Base-by-base conservation (phyloP, 2,329 filamentous ascomycete species). In the Colletotrichum kahawae region DNA sequence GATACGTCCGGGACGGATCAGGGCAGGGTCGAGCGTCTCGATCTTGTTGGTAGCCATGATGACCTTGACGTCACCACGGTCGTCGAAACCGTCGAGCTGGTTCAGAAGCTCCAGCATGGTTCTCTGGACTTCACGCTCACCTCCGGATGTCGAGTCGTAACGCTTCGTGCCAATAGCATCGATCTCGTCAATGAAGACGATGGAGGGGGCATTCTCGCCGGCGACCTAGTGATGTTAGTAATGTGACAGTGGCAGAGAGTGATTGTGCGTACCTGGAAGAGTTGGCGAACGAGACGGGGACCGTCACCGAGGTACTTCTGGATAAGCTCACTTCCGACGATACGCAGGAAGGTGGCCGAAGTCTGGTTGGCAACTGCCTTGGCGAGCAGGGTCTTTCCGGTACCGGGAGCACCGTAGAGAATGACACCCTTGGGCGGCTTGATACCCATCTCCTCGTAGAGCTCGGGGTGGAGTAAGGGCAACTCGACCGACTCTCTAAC, bases 11-110 rank as follows among this genome's bases (percentile, higher is more conserved):
- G 97, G 97, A 79, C 97, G 94, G 82, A 99, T 99, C 79, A 99
- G 90, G 21, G 97, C 97, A 70, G 97, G 97, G 82, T 99, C 97
- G 33, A 99, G 90, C 5, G 95, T 98, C 79, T 99, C 97, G 79
- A 99, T 99, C 92, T 99, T 99, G 92, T 99, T 99, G 79, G 97
- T 99, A 14, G 97, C 97, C 96, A 99, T 98, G 85, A 99, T 96
- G 77, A 99, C 97, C 89, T 99, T 99, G 86, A 99, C 96, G 83
- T 99, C 97, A 79, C 97, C 97, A 76, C 97, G 95, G 85, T 99
- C 97, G 83, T 99, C 97, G 87, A 99, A 99, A 81, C 97, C 97
- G 83, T 99, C 97, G 10, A 99, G 93, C 88, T 99, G 97, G 86
- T 99, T 99, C 56, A 99, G 93, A 70, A 99, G 91, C 83, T 99